Evolutionary conservation across 345 rosid genomes (phyloP).

Genomic region (Euphorbia peplus): DNA sequence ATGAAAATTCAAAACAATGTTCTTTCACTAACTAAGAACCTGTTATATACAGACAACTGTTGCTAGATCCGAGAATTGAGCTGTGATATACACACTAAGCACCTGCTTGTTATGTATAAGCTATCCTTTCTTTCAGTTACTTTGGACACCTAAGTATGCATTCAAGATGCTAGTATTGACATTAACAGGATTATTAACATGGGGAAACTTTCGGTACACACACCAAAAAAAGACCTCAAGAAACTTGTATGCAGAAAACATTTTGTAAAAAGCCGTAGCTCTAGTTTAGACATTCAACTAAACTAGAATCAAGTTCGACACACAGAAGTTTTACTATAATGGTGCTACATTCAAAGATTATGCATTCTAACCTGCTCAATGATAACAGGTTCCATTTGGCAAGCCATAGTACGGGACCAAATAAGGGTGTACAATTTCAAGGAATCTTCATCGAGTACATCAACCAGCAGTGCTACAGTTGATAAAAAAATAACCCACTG

Average conservation of each 20-base stretch:
- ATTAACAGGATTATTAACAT: background rate
- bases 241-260: background rate
- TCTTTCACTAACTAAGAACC: background rate
- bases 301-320: background rate
- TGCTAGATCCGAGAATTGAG: background rate
- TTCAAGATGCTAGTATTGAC: background rate
- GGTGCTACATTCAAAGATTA: background rate
- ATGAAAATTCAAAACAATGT: background rate
- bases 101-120: background rate
- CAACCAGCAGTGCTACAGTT: slow-evolving; percentile 57
- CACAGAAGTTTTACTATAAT: background rate
- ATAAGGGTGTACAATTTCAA: slow-evolving; percentile 85
- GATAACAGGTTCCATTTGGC: slow-evolving; percentile 85
- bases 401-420: slow-evolving; percentile 90
- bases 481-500: slow-evolving; percentile 14
- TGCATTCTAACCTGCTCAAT: slow-evolving; percentile 59
- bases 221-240: background rate
- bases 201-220: background rate
- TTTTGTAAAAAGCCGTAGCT: background rate
- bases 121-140: background rate
- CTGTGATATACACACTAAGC: background rate
- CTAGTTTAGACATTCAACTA: background rate
- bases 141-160: background rate
- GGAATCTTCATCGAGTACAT: slow-evolving; percentile 79
- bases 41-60: background rate